phyloP scores from a whole-genome alignment of 1,284 basidiomycete species.

The Cryptococcus floricola region DNA sequence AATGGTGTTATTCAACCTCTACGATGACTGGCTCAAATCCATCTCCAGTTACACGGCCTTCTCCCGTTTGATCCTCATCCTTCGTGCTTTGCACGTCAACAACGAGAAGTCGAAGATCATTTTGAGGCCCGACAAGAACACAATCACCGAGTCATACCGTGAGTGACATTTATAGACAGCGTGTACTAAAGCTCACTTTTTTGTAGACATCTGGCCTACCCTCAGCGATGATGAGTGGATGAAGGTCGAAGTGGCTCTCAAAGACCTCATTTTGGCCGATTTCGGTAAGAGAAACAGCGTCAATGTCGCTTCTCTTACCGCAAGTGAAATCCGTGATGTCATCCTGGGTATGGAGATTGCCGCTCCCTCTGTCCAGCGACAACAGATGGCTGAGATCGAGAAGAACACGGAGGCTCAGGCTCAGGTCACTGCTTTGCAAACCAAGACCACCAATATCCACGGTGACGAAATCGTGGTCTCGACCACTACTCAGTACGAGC shows the following conservation, averaged over 20 bases:
- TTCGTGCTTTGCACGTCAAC: conserved; percentile 97
- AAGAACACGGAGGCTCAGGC: conserved; percentile 83
- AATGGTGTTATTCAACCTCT: conserved; percentile 97
- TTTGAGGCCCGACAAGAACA: conserved; percentile 85
- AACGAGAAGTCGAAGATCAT: conserved; percentile 99
- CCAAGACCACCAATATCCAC: conserved; percentile 88
- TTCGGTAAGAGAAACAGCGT: conserved; percentile 99
- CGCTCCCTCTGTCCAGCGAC: conserved; percentile 69
- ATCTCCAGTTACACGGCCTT: conserved; percentile 99
- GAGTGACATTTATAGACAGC: background rate
- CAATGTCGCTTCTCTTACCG: conserved; percentile 94
- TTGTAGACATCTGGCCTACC: conserved; percentile 85
- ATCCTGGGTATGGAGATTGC: conserved; percentile 73
- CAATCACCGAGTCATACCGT: conserved; percentile 91
- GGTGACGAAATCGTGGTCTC: conserved; percentile 95
- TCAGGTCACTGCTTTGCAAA: conserved; percentile 95
- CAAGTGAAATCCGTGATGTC: conserved; percentile 93
- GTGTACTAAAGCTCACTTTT: conserved; percentile 10
- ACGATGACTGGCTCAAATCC: conserved; percentile 98
- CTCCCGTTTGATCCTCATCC: conserved; percentile 89
- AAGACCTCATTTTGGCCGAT: conserved; percentile 87
- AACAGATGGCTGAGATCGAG: conserved; percentile 99
- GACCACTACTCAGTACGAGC: conserved; percentile 97
- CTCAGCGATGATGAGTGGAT: conserved; percentile 97
- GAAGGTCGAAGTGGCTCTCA: conserved; percentile 97